Conservation (phyloP, 169 alveolate genomes). For the Plasmodium chabaudi region DNA sequence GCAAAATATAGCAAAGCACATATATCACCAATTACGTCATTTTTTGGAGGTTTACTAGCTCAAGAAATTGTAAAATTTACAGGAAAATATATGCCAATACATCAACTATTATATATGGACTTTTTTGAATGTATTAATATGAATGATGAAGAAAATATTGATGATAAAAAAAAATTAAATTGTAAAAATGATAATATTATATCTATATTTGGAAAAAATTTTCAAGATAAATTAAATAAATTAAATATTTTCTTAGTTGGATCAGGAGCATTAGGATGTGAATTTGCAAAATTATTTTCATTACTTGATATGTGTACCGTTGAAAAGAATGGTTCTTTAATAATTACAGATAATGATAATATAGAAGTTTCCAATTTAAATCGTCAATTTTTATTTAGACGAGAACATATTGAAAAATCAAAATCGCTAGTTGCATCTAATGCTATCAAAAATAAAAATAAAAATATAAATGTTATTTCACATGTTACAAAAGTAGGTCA, state of each 20-base stretch:
- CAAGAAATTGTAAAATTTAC: slow-evolving; percentile 97
- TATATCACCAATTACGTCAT: slow-evolving; percentile 96
- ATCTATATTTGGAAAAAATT: slow-evolving; percentile 80
- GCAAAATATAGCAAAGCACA: slow-evolving; percentile 86
- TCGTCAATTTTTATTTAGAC: slow-evolving; percentile 98
- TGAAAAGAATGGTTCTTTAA: slow-evolving; percentile 86
- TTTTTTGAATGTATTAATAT: slow-evolving; percentile 90
- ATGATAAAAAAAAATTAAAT: slow-evolving; percentile 71
- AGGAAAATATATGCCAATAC: slow-evolving; percentile 98
- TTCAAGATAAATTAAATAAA: slow-evolving; percentile 78
- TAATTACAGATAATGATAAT: slow-evolving; percentile 97
- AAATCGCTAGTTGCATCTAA: slow-evolving; percentile 87
- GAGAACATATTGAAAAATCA: slow-evolving; percentile 87
- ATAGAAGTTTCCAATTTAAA: slow-evolving; percentile 97
- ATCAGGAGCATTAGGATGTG: slow-evolving; percentile 99
- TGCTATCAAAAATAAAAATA: slow-evolving; percentile 92
- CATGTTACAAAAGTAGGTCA: slow-evolving; percentile 93
- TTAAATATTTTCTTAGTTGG: slow-evolving; percentile 90
- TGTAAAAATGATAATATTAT: slow-evolving; percentile 81
- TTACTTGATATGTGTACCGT: slow-evolving; percentile 95
- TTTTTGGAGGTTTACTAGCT: slow-evolving; percentile 98
- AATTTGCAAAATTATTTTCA: slow-evolving; percentile 96
- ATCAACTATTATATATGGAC: slow-evolving; percentile 97
- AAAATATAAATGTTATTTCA: slow-evolving; percentile 85
- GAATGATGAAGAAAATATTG: slow-evolving; percentile 77